A percentile compares a stretch with the other conserved stretches of the same genome.
Conservation (phyloP, 2,329 filamentous ascomycete species). For the Hymenoscyphus linearis region DNA sequence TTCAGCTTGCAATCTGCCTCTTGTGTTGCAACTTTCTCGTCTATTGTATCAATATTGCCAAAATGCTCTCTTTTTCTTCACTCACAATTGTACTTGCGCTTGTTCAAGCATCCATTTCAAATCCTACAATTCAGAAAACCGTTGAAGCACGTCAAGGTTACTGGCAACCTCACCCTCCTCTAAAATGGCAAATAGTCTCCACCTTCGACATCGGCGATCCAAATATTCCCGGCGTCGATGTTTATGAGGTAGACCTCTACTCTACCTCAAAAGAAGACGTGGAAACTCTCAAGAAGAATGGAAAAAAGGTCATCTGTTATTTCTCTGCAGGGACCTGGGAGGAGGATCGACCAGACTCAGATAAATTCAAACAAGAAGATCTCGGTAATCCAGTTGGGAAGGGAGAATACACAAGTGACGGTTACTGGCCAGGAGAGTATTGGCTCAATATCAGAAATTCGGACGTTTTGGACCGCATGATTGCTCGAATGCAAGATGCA, state of each 20-base stretch:
- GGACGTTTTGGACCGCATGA: constrained; percentile 58
- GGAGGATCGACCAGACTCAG: constrained; percentile 49
- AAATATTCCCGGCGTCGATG: constrained; percentile 21
- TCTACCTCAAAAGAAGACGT: constrained; percentile 45
- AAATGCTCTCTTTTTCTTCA: neutral
- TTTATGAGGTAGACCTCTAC: constrained; percentile 35
- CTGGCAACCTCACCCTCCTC: constrained; percentile 8
- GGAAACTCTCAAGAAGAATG: constrained; percentile 40
- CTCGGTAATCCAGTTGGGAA: constrained; percentile 54
- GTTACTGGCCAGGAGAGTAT: constrained; percentile 54
- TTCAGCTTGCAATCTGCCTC: too few relatives aligned
- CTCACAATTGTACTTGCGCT: neutral
- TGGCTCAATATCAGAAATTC: constrained; percentile 58
- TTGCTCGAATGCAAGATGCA: constrained; percentile 51
- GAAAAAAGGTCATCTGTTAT: constrained; percentile 65
- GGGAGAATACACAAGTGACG: neutral
- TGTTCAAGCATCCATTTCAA: neutral
- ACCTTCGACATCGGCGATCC: neutral
- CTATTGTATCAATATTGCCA: neutral
- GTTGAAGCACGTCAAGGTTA: neutral
- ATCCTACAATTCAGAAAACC: neutral
- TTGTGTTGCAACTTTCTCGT: too few relatives aligned
- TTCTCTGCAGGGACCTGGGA: constrained; percentile 68
- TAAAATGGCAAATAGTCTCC: constrained; percentile 12
- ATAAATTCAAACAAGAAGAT: constrained; percentile 48